These are phyloP conservation scores for Colletotrichum cereale DNA, from an alignment of 2,329 filamentous ascomycete genomes.

Conservation along the genomic window DNA sequence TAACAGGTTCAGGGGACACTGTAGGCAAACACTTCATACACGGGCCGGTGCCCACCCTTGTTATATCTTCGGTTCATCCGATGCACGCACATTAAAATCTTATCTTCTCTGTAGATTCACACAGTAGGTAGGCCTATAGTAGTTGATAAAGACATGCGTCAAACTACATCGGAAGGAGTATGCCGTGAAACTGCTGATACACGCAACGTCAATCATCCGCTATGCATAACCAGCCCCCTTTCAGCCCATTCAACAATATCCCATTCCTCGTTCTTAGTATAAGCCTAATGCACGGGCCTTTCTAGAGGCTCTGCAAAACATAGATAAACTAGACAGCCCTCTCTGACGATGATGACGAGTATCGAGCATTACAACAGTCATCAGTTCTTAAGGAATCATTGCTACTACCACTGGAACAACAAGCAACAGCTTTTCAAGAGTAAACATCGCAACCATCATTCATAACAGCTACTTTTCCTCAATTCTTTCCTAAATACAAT, in stretches of 20 bases:
- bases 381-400: not conserved
- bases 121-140: no score
- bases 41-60: no score
- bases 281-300: not conserved
- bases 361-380: not conserved
- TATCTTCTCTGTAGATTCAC: no score
- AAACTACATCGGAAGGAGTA: no score
- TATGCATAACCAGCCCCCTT: not conserved
- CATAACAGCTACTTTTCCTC: not conserved
- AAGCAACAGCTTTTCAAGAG: not conserved
- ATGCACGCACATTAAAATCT: no score
- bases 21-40: no score
- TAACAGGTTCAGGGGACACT: no score
- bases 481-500: fast-evolving
- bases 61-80: no score
- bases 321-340: not conserved
- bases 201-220: not conserved
- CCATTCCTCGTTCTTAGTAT: not conserved
- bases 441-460: no score
- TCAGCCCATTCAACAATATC: not conserved
- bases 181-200: not conserved
- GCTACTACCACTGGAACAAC: no score
- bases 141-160: no score
- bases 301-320: not conserved
- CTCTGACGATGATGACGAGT: fast-evolving